Evolutionary conservation across 345 rosid genomes (phyloP).

Genomic region (Murraya paniculata): DNA sequence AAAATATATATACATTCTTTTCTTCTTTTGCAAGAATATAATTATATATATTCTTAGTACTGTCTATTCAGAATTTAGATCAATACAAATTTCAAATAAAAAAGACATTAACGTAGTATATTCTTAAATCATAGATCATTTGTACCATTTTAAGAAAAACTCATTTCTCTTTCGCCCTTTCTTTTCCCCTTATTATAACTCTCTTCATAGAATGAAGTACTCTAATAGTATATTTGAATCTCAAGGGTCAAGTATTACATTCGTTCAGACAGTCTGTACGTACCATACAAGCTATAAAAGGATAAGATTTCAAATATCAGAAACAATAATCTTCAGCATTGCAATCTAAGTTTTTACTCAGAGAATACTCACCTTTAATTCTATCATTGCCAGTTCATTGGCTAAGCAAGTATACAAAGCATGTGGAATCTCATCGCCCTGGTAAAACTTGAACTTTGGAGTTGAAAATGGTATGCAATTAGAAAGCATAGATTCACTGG

Average conservation of each 20-base stretch:
- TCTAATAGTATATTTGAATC: neutral
- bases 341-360: neutral
- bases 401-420: slow-evolving; percentile 18
- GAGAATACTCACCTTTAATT: slow-evolving; percentile 43
- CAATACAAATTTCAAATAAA: neutral
- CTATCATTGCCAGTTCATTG: slow-evolving; percentile 29
- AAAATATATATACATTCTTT: no score
- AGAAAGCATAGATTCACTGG: slow-evolving; percentile 56
- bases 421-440: slow-evolving; percentile 29
- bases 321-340: neutral
- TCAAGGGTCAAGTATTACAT: neutral
- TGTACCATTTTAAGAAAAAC: neutral
- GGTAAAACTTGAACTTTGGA: slow-evolving; percentile 52
- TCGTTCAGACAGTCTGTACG: neutral
- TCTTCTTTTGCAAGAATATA: no score
- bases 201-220: neutral
- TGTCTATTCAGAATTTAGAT: neutral
- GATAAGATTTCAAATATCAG: neutral
- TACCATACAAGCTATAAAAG: neutral
- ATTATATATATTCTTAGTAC: no score
- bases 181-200: neutral
- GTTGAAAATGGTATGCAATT: slow-evolving; percentile 58
- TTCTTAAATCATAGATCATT: neutral
- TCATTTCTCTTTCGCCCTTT: neutral
- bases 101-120: neutral